These are phyloP conservation scores for Solanum piurae DNA, from an alignment of 257 asterid genomes.

Conservation along the genomic window DNA sequence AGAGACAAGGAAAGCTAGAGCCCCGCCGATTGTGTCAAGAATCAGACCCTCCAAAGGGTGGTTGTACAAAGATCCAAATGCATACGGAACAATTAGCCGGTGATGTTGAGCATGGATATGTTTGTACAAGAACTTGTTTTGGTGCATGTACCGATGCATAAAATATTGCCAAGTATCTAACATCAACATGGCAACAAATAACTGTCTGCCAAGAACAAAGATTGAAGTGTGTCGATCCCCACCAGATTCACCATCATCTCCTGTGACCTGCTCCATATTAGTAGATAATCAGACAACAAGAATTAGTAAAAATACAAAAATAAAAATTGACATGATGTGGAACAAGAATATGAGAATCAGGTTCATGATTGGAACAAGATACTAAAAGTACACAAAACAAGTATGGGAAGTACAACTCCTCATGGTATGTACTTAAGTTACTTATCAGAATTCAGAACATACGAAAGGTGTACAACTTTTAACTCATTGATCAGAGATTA, in stretches of 20 bases:
- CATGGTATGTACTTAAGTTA: not conserved
- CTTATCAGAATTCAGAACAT: not conserved
- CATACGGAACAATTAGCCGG: slow-evolving; percentile 77
- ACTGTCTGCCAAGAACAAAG: slow-evolving; percentile 9
- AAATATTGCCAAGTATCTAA: slow-evolving; percentile 91
- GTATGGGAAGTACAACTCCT: not conserved
- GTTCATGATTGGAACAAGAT: not conserved
- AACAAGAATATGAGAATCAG: not conserved
- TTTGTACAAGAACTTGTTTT: slow-evolving; percentile 74
- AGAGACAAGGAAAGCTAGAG: slow-evolving; percentile 64
- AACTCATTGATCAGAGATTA: not conserved
- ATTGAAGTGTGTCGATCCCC: too few species aligned
- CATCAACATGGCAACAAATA: slow-evolving; percentile 59
- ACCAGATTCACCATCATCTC: slow-evolving; percentile 25
- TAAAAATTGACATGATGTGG: not conserved
- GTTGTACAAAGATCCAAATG: slow-evolving; percentile 86
- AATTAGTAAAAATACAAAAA: not conserved
- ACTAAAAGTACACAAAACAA: not conserved
- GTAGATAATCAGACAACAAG: not conserved
- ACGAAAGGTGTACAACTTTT: not conserved
- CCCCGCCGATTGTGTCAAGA: slow-evolving; percentile 87
- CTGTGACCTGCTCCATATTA: slow-evolving; percentile 45
- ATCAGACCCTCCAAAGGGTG: slow-evolving; percentile 89
- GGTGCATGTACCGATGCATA: slow-evolving; percentile 94
- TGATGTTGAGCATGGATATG: slow-evolving; percentile 90